Conservation (phyloP, 1,284 basidiomycete genomes). For the Coniophora puteana region DNA sequence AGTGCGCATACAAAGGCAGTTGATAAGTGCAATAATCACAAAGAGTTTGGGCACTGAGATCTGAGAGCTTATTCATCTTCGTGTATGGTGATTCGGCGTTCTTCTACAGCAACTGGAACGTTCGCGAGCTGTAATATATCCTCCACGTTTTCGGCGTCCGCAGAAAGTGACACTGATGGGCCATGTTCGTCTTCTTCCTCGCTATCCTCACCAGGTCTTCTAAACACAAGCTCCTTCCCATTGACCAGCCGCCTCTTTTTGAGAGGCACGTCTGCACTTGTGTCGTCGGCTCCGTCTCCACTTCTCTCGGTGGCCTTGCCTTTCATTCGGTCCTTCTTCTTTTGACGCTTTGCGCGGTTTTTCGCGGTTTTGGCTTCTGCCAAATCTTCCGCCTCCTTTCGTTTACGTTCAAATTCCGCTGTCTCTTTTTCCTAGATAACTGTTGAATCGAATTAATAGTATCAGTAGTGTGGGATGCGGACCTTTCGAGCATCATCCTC, state of each 20-base stretch:
- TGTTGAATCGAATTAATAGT: conserved; percentile 6
- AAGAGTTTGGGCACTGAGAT: no score
- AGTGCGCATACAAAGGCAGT: no score
- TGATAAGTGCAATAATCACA: no score
- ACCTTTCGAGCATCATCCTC: conserved; percentile 83
- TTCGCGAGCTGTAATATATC: no score
- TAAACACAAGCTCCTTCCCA: conserved; percentile 58
- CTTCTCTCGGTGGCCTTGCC: conserved; percentile 30
- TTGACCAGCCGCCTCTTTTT: conserved; percentile 53
- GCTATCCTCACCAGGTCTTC: conserved; percentile 48
- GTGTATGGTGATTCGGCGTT: conserved; percentile 43
- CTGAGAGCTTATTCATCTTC: conserved; percentile 43
- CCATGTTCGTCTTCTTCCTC: conserved; percentile 37
- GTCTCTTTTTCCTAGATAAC: conserved; percentile 22
- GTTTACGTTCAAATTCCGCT: conserved; percentile 24
- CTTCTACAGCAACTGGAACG: conserved; percentile 8
- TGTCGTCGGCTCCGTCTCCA: conserved; percentile 16
- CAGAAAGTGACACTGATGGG: no score
- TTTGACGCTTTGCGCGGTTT: conserved; percentile 86
- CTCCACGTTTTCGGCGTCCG: conserved; percentile 6
- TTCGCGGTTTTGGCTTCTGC: conserved; percentile 88
- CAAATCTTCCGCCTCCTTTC: conserved; percentile 27
- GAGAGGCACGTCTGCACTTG: conserved; percentile 29
- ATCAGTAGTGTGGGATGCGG: conserved; percentile 2
- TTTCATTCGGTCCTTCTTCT: conserved; percentile 77